These are phyloP conservation scores for Pelagophyceae sp. DNA, from an alignment of 352 stramenopile species.

Conservation along the genomic window DNA sequence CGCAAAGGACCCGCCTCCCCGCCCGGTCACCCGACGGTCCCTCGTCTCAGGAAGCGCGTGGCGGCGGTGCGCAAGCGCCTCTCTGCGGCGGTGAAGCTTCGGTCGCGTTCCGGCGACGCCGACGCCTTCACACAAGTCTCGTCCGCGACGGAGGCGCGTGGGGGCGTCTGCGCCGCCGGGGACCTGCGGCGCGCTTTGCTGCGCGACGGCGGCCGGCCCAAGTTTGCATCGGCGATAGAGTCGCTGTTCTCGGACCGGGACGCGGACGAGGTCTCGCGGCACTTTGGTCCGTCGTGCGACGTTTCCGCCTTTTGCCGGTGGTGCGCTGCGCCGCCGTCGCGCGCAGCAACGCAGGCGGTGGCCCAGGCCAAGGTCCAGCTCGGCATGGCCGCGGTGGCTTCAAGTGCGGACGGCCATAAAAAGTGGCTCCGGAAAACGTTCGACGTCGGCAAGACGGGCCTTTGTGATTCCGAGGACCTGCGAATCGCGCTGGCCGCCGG, in stretches of 20 bases:
- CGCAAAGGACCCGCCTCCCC: too few relatives aligned
- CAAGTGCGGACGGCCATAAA: not conserved
- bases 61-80: not conserved
- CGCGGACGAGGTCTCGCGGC: not conserved
- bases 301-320: not conserved
- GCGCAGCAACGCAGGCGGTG: not conserved
- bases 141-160: not conserved
- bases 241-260: not conserved
- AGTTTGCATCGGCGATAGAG: not conserved
- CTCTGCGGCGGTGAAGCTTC: not conserved
- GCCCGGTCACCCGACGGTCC: too few relatives aligned
- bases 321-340: not conserved
- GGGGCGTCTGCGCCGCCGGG: not conserved
- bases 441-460: not conserved
- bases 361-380: not conserved
- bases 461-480: not conserved
- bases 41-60: too few relatives aligned
- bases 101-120: not conserved
- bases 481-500: not conserved
- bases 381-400: not conserved
- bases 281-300: not conserved
- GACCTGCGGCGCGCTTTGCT: not conserved
- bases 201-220: not conserved
- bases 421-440: not conserved
- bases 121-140: not conserved